These are phyloP conservation scores for Piper betle DNA, from an alignment of 164 flowering plant species.

Conservation along the genomic window DNA sequence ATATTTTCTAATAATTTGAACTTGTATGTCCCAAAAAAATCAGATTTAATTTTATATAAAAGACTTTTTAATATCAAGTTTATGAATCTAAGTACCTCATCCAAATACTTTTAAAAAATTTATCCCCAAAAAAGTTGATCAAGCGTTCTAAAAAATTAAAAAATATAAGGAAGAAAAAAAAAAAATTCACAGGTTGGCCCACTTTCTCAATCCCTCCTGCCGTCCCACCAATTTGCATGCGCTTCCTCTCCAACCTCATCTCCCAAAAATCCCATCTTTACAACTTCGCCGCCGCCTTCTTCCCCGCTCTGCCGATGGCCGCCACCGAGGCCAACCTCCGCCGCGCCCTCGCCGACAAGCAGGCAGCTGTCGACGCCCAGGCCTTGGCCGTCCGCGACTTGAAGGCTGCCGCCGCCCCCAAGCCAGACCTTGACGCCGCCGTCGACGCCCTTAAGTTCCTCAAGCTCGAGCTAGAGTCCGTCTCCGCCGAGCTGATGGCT, in stretches of 20 bases:
- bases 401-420: constrained; percentile 3
- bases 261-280: background rate
- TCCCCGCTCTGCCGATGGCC: constrained; percentile 16
- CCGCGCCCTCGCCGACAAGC: constrained; percentile 31
- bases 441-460: constrained; percentile 31
- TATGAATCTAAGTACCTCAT: no score
- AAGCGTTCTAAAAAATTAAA: no score
- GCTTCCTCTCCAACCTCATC: background rate
- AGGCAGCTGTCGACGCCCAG: constrained; percentile 31
- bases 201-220: background rate
- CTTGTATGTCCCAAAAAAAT: no score
- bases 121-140: no score
- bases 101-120: no score
- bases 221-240: background rate
- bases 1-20: no score
- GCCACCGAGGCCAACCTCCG: constrained; percentile 38
- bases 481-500: constrained; percentile 32
- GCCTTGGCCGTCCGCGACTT: constrained; percentile 23
- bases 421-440: constrained; percentile 35
- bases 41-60: no score
- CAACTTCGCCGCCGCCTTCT: background rate
- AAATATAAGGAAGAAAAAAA: no score
- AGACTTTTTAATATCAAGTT: no score
- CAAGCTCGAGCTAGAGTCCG: constrained; percentile 37
- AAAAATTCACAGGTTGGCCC: background rate